phyloP scores from a whole-genome alignment of 2,329 filamentous ascomycete species.

The Ascomycota sp. region DNA sequence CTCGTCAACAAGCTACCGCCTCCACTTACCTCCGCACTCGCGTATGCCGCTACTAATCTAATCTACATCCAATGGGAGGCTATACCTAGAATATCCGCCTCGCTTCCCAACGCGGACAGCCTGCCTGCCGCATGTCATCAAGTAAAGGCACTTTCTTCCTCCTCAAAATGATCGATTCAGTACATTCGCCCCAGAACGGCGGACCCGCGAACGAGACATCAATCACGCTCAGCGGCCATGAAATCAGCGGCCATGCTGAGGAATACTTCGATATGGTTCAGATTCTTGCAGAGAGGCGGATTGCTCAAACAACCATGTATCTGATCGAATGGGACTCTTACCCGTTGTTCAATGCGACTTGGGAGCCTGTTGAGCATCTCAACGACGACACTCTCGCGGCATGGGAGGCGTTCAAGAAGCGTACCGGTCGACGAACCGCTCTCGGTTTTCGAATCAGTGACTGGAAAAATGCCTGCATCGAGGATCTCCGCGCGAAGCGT shows the following conservation, averaged over 20 bases:
- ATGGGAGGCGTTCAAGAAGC: conserved; percentile 22
- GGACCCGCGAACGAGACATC: no score
- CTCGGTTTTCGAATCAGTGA: conserved; percentile 16
- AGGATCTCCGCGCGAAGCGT: conserved; percentile 9
- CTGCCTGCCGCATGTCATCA: no score
- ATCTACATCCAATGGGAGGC: no score
- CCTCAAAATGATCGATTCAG: no score
- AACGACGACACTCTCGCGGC: conserved; percentile 14
- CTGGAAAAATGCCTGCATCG: conserved; percentile 14
- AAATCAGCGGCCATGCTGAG: conserved; percentile 11
- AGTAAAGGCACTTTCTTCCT: no score
- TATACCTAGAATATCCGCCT: no score
- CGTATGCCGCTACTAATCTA: no score
- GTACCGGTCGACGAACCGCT: conserved; percentile 11
- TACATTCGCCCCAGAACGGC: no score
- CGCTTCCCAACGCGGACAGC: no score
- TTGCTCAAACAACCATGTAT: conserved; percentile 9
- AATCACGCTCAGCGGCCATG: no score
- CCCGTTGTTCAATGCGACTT: conserved; percentile 16
- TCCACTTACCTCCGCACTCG: no score
- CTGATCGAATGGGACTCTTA: conserved; percentile 17
- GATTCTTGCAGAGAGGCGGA: conserved; percentile 24
- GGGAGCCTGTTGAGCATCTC: conserved; percentile 27
- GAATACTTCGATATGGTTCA: conserved; percentile 27
- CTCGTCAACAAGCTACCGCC: no score